Evolutionary conservation across 2,329 filamentous ascomycete species (phyloP), one percentile per base, ranked within the genome.

Genomic region (Bretziella fagacearum): DNA sequence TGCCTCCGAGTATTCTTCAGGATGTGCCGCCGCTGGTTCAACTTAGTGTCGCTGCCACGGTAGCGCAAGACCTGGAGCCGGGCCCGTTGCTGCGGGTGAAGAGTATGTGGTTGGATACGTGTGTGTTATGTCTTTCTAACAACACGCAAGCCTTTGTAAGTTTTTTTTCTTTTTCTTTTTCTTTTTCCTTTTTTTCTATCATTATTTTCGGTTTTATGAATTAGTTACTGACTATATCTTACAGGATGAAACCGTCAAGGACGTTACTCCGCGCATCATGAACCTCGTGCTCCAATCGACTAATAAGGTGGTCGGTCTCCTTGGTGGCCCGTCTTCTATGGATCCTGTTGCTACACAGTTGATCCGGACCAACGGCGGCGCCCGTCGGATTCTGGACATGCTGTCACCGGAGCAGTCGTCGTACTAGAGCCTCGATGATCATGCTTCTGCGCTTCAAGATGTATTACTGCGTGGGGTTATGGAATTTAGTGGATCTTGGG

Each of bases 41-140:
- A 17, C 65, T 81, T 40, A 79, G 77, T 1, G 71, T 80, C 32
- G 75, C 75, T 46, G 74, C 77, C 20, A 78, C 75, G 6, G 68
- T 81, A 47, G 73, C 73, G 29, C 68, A 74, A 55, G 67, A 76
- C 36, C 61, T 81, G 39, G 67, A 68, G 49, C 63, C 66, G 3
- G 70, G 69, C 33, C 62, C 65, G 8, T 62, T 67, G 39, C 60
- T 79, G 44, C 64, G 68, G 42, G 67, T 74, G 55, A 74, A 74
- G 58, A 61, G 79, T 46, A 63, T 63, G 18, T 77, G 76, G 72
- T 65, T 79, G 33, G 74, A 79, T 56, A 66, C 70, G 54, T 69
- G 77, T 32, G 62, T 80, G n/a, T 61, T 66, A 33, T 64, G 68
- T 23, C 69, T 79, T 53, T 63, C 67, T 48, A 62, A 63, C 46